phyloP scores from a whole-genome alignment of 805 yeast genomes.

The Wickerhamiella nectarea region DNA sequence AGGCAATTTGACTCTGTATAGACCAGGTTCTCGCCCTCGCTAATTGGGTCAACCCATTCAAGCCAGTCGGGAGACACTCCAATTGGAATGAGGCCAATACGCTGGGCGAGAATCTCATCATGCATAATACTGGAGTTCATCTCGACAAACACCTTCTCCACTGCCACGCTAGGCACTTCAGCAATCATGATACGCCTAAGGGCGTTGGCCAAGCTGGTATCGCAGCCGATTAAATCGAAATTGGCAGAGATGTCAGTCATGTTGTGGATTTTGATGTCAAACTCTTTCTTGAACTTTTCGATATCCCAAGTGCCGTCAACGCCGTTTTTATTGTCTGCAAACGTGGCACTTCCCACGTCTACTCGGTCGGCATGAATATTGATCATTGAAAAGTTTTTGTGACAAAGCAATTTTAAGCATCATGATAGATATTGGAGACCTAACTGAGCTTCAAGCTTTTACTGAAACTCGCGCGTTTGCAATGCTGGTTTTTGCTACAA shows the following conservation, averaged over 20 bases:
- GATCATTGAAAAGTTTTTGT: slow-evolving; percentile 14
- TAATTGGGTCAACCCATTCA: slow-evolving; percentile 45
- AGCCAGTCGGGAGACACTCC: slow-evolving; percentile 81
- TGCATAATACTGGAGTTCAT: slow-evolving; percentile 95
- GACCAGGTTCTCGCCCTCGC: slow-evolving; percentile 10
- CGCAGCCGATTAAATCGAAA: slow-evolving; percentile 76
- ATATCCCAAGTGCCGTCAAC: slow-evolving; percentile 70
- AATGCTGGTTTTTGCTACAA: background rate
- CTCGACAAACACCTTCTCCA: slow-evolving; percentile 79
- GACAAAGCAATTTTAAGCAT: slow-evolving; percentile 1
- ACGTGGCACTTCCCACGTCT: slow-evolving; percentile 49
- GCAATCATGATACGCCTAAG: slow-evolving; percentile 94
- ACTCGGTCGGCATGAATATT: slow-evolving; percentile 20
- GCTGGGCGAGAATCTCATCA: slow-evolving; percentile 91
- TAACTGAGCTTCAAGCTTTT: background rate
- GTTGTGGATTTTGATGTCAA: slow-evolving; percentile 50
- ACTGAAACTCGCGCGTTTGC: background rate
- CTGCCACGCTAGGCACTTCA: slow-evolving; percentile 92
- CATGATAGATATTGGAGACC: background rate
- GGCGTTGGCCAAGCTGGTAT: slow-evolving; percentile 90
- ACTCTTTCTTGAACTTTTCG: slow-evolving; percentile 57
- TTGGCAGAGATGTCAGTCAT: slow-evolving; percentile 53
- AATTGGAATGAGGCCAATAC: slow-evolving; percentile 86
- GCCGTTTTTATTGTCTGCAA: slow-evolving; percentile 67
- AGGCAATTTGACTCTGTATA: slow-evolving; percentile 83